Percentiles rank a stretch among this genome's conserved stretches.
Evolutionary conservation across 2,329 filamentous ascomycete genomes (phyloP).

Genomic region (Colletotrichum siamense): DNA sequence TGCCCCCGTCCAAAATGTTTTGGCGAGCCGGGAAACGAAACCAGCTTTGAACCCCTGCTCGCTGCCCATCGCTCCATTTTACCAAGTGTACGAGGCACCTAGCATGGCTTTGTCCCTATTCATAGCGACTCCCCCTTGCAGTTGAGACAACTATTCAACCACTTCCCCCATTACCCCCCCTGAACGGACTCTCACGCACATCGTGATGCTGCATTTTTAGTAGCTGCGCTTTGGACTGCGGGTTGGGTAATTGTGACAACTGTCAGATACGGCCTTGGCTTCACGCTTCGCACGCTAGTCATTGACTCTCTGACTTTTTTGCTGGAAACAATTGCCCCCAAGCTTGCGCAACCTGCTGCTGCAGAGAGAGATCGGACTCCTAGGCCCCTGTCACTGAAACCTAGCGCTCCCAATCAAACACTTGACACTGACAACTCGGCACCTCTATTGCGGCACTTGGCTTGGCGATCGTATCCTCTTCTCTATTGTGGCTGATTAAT

Average conservation of each 20-base stretch:
- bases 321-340: background rate
- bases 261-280: background rate
- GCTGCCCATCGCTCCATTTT: background rate
- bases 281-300: background rate
- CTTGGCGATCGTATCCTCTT: background rate
- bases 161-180: background rate
- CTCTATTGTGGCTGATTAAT: background rate
- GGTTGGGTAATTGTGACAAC: background rate
- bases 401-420: background rate
- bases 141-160: background rate
- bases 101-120: background rate
- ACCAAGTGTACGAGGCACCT: background rate
- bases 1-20: background rate
- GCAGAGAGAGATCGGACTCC: background rate
- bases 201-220: background rate
- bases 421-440: conserved; percentile 6
- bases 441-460: background rate
- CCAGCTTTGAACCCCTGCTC: conserved; percentile 1
- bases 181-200: background rate
- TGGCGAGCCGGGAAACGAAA: background rate
- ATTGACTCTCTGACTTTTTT: background rate
- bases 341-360: background rate
- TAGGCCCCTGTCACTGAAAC: conserved; percentile 11
- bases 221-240: background rate
- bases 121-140: background rate